A percentile compares a stretch with the other conserved stretches of the same genome.
Evolutionary conservation across 768 basidiomycete species (phyloP).

Genomic region (Pleurotus citrinopileatus): DNA sequence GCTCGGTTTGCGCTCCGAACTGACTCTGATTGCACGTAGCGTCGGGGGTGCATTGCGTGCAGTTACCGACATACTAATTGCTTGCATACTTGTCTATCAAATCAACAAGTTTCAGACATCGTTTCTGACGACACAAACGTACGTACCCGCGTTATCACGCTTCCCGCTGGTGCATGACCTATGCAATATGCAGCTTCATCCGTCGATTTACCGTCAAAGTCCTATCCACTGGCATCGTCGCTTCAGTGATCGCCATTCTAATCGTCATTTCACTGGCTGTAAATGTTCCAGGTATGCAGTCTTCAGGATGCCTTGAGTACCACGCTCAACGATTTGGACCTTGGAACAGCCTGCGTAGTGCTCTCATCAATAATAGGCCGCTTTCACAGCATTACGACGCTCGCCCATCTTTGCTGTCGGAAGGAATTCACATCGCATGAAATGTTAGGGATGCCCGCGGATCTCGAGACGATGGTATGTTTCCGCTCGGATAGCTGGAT

Average conservation of each 20-base stretch:
- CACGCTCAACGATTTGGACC: background rate
- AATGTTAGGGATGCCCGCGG: background rate
- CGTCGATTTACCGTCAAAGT: conserved; percentile 4
- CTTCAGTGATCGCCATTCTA: background rate
- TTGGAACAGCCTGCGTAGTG: background rate
- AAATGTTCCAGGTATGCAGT: background rate
- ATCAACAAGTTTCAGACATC: background rate
- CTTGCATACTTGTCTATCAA: conserved; percentile 3
- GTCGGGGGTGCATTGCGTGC: conserved; percentile 3
- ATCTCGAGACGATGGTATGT: background rate
- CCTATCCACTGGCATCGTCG: background rate
- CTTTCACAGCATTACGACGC: conserved; percentile 2
- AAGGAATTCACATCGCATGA: background rate
- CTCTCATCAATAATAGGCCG: conserved; percentile 1
- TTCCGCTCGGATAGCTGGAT: background rate
- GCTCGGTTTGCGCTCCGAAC: background rate
- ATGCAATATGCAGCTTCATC: background rate
- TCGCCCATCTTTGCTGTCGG: background rate
- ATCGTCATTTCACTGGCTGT: background rate
- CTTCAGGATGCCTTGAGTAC: background rate
- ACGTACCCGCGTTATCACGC: too few relatives aligned
- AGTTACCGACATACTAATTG: background rate
- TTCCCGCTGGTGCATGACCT: background rate
- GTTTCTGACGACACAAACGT: background rate
- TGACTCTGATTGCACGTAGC: background rate